phyloP scores from a whole-genome alignment of 306 rosid species.

The Erythrophleum fordii region DNA sequence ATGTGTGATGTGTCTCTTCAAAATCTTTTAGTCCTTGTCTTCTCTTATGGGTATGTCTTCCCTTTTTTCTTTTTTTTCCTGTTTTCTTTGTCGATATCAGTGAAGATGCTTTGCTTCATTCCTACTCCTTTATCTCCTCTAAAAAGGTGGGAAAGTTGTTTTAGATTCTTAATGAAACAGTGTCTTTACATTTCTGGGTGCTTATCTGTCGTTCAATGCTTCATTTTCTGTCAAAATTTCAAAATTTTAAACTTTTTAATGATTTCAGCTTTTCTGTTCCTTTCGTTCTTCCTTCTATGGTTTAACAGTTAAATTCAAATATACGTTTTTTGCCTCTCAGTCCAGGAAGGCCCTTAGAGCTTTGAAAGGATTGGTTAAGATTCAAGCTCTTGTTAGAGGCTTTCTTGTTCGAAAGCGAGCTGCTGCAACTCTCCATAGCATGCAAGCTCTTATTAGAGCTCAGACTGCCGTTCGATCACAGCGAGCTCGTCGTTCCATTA shows the following conservation, averaged over 20 bases:
- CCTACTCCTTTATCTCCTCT: slow-evolving; percentile 54
- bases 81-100: slow-evolving; percentile 36
- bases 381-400: slow-evolving; percentile 94
- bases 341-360: slow-evolving; percentile 93
- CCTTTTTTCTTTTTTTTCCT: background rate
- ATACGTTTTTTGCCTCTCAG: slow-evolving; percentile 45
- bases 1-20: slow-evolving; percentile 24
- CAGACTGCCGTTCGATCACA: slow-evolving; percentile 73
- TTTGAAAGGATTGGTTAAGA: slow-evolving; percentile 82
- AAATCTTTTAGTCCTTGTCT: background rate
- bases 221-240: slow-evolving; percentile 36
- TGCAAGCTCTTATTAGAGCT: slow-evolving; percentile 94
- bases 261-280: background rate
- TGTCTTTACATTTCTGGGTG: background rate
- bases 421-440: slow-evolving; percentile 85
- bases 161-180: slow-evolving; percentile 62
- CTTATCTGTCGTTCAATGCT: background rate
- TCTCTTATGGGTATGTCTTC: slow-evolving; percentile 18
- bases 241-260: background rate
- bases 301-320: background rate
- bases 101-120: slow-evolving; percentile 52
- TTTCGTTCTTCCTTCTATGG: background rate
- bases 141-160: slow-evolving; percentile 37
- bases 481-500: slow-evolving; percentile 83
- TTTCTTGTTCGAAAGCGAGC: slow-evolving; percentile 87